These are phyloP conservation scores for Noccaea bulbosa DNA, from an alignment of 345 rosid genomes.

Conservation along the genomic window DNA sequence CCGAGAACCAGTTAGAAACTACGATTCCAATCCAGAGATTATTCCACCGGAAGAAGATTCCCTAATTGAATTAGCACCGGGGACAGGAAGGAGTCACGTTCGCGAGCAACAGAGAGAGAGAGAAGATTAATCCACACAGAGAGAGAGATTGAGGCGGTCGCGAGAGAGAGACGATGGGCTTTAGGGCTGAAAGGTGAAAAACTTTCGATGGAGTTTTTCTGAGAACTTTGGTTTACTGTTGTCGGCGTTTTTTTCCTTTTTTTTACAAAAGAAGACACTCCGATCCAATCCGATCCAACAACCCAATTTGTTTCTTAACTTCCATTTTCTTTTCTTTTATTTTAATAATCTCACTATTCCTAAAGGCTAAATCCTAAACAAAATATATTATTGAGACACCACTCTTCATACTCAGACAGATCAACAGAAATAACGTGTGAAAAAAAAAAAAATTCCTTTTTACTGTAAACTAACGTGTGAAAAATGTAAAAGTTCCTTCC, in stretches of 20 bases:
- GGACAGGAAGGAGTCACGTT: constrained; percentile 23
- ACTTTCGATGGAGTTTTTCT: not conserved
- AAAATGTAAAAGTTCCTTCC: no score
- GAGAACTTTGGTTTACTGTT: constrained; percentile 33
- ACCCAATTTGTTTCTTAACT: not conserved
- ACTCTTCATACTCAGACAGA: not conserved
- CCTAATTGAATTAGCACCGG: constrained; percentile 10
- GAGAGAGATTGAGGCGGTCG: constrained; percentile 34
- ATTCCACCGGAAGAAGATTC: constrained; percentile 26
- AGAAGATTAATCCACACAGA: constrained; percentile 15
- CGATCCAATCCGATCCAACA: constrained; percentile 24
- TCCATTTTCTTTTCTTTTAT: not conserved
- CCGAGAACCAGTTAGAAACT: not conserved
- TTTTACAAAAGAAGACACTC: not conserved
- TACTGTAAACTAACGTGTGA: no score
- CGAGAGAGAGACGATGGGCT: constrained; percentile 25
- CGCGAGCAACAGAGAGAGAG: not conserved
- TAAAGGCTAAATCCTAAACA: not conserved
- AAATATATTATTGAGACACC: not conserved
- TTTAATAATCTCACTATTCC: not conserved
- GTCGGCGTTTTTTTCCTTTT: constrained; percentile 35
- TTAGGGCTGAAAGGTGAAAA: constrained; percentile 37
- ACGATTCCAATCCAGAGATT: constrained; percentile 6
- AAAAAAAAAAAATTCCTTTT: no score
- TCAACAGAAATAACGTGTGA: no score